Evolutionary conservation across 2,329 filamentous ascomycete genomes (phyloP), one percentile per base, ranked within the genome.

Genomic region (Aciculosporium take): DNA sequence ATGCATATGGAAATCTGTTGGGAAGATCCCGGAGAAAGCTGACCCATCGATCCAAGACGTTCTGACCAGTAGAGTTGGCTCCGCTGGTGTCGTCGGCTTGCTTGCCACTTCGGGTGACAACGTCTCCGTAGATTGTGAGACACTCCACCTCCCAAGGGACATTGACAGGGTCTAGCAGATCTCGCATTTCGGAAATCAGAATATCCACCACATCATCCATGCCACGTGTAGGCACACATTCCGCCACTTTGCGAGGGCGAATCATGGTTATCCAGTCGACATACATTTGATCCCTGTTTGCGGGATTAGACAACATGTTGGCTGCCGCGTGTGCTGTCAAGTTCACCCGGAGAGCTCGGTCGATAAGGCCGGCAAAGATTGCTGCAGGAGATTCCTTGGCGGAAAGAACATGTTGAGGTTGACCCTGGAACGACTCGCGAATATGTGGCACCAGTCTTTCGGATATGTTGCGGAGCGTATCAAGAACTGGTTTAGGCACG

Each of bases 251-350:
- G 36, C 76, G 70, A 8, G 74, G 65, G 21, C 73, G 67, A 24
- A 81, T 74, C 63, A 74, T 73, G 2, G 68, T 76, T 31, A 86
- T 78, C 79, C 88, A 94, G 55, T 98, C 91, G 39, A 81, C 69
- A 67, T 91, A 95, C 91, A 98, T 96, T 54, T 91, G 83, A 49
- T 91, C 86, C 41, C 91, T 78, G 56, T 94, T 93, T 35, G 85
- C 83, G 15, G 86, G 79, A 53, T 89, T 85, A 7, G 85, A 85
- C 10, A 98, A 71, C 74, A 94, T 87, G 48, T 91, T 93, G 18
- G 88, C 89, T 1, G 89, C 87, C 1, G 91, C 88, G 56, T 96
- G 89, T 2, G 91, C 91, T 17, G 89, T 86, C 45, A 91, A 74
- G 55, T 98, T 98, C 45, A 95, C 91, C 44, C 88, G 77, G 28